Conservation (phyloP, 495 filamentous ascomycete genomes). For the Geopyxis carbonaria region DNA sequence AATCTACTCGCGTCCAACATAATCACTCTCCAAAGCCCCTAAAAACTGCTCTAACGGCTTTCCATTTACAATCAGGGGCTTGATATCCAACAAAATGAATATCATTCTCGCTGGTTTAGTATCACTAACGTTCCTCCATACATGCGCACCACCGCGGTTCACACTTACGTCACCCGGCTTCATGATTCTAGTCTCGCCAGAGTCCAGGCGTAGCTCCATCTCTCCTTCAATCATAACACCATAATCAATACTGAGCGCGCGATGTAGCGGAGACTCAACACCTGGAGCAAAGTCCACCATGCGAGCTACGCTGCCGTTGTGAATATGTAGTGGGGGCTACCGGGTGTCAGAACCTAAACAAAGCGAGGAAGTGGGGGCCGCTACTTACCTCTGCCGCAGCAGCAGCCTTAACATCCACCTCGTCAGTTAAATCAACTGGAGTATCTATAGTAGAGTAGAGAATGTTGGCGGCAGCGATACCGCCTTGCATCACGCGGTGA, state of each 20-base stretch:
- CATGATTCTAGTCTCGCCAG: slow-evolving; percentile 38
- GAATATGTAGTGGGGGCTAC: slow-evolving; percentile 27
- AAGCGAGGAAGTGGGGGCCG: slow-evolving; percentile 22
- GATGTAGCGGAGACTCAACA: slow-evolving; percentile 44
- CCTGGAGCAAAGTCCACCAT: slow-evolving; percentile 45
- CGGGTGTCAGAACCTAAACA: slow-evolving; percentile 2
- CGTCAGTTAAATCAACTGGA: no score
- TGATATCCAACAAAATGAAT: no score
- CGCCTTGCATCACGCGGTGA: neutral
- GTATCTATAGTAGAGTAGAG: no score
- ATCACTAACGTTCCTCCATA: slow-evolving; percentile 43
- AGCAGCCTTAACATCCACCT: no score
- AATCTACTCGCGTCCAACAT: no score
- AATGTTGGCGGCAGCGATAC: no score
- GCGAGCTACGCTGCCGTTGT: slow-evolving; percentile 38
- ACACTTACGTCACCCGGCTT: slow-evolving; percentile 45
- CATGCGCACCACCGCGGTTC: slow-evolving; percentile 52
- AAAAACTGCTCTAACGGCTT: no score
- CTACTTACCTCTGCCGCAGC: no score
- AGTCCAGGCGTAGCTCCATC: slow-evolving; percentile 46
- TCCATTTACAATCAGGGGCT: no score
- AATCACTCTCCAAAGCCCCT: no score
- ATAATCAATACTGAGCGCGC: slow-evolving; percentile 57
- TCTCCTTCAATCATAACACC: slow-evolving; percentile 61
- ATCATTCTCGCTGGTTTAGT: no score